phyloP scores from a whole-genome alignment of 129 eudicot genomes.

The Calendula officinalis region DNA sequence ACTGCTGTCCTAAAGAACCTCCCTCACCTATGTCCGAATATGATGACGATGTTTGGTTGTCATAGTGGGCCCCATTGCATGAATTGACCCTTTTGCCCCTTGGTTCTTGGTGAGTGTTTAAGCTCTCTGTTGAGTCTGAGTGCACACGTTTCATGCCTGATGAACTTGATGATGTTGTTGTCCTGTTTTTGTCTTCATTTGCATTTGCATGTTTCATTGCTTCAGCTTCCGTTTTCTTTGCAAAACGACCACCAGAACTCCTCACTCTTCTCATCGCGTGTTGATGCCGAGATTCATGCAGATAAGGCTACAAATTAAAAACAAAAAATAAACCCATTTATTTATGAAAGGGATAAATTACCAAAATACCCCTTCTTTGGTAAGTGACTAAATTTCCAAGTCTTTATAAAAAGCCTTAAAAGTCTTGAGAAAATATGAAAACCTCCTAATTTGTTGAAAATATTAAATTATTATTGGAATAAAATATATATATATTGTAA shows the following conservation, averaged over 20 bases:
- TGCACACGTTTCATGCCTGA: slow-evolving; percentile 48
- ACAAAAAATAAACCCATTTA: not conserved
- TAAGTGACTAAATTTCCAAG: too few relatives aligned
- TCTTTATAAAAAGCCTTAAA: too few relatives aligned
- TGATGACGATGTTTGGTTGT: slow-evolving; percentile 27
- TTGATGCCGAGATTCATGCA: slow-evolving; percentile 74
- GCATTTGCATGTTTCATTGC: slow-evolving; percentile 6
- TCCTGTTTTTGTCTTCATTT: not conserved
- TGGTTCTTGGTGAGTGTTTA: slow-evolving; percentile 31
- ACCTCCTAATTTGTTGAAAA: too few relatives aligned
- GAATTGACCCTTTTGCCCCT: slow-evolving; percentile 27
- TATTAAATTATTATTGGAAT: too few relatives aligned
- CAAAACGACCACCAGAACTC: slow-evolving; percentile 71
- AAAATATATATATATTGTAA: too few relatives aligned
- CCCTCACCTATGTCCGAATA: slow-evolving; percentile 29
- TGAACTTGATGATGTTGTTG: slow-evolving; percentile 16
- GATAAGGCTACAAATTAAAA: slow-evolving; percentile 50
- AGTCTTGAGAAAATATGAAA: too few relatives aligned
- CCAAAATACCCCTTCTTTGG: too few relatives aligned
- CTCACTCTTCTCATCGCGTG: slow-evolving; percentile 66
- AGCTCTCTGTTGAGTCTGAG: slow-evolving; percentile 31
- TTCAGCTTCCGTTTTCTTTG: slow-evolving; percentile 46
- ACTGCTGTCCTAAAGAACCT: not conserved
- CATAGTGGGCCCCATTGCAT: slow-evolving; percentile 28
- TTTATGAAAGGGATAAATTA: too few relatives aligned